Evolutionary conservation across 148 eudicot genomes (phyloP).

Genomic region (Nyssa sinensis): DNA sequence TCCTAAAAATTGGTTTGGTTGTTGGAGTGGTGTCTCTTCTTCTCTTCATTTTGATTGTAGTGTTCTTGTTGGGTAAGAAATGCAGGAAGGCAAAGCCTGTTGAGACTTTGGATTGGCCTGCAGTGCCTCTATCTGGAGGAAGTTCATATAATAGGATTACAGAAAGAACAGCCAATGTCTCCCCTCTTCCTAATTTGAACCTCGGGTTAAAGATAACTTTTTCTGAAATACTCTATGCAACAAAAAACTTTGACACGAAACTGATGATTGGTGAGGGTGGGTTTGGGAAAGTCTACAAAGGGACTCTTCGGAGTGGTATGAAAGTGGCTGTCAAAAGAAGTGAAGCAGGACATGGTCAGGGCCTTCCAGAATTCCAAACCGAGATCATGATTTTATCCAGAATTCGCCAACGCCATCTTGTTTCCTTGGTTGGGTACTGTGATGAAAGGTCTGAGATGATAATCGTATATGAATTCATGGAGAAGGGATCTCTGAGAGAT

Average conservation of each 20-base stretch:
- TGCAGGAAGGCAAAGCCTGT: conserved; percentile 16
- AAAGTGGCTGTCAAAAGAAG: conserved; percentile 61
- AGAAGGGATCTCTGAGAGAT: conserved; percentile 48
- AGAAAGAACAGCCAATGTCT: conserved; percentile 13
- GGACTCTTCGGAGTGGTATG: conserved; percentile 26
- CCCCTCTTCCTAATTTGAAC: conserved; percentile 27
- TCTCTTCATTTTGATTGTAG: conserved; percentile 12
- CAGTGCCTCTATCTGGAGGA: conserved; percentile 17
- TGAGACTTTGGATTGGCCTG: conserved; percentile 28
- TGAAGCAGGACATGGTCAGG: conserved; percentile 45
- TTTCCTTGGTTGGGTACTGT: conserved; percentile 52
- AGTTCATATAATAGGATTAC: conserved; percentile 25
- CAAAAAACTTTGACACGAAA: conserved; percentile 37
- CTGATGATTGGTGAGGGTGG: conserved; percentile 57
- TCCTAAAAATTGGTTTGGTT: conserved; percentile 22
- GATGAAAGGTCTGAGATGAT: conserved; percentile 55
- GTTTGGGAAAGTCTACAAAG: conserved; percentile 59
- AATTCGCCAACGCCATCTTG: conserved; percentile 56
- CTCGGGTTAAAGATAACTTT: conserved; percentile 41
- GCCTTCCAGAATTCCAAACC: conserved; percentile 48
- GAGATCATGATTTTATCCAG: conserved; percentile 48
- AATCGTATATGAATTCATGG: conserved; percentile 66
- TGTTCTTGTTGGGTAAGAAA: conserved; percentile 13
- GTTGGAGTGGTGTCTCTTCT: conserved; percentile 26
- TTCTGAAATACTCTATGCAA: conserved; percentile 34